Evolutionary conservation across 805 yeast genomes (phyloP), one percentile per base, ranked within the genome.

Genomic region (Nakazawaea holstii): DNA sequence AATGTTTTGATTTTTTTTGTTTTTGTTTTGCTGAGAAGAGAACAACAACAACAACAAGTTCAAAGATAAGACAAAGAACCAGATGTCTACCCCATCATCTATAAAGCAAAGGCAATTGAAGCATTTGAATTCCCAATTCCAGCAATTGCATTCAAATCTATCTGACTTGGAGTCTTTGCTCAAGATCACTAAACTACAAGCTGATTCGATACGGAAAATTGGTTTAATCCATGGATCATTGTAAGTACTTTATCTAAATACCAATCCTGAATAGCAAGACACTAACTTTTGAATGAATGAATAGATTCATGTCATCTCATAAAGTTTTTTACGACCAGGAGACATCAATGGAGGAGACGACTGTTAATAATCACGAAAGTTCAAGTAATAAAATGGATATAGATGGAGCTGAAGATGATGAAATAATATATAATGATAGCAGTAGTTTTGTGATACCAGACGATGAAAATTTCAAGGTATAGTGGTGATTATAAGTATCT

Each of bases 201-300:
- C 59, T 49, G 62, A 66, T 49, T 52, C 65, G 4, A 66, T 72
- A 17, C 67, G 70, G 53, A 61, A 62, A 36, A 55, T 73, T 41
- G 77, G 74, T 7, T 59, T 67, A 37, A 63, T 68, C 53, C 77
- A 73, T 49, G 76, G 73, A 13, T 59, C 69, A 8, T 58, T 73
- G 56, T 53, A 45, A 49, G 54, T 52, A 39, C n/a, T 31, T n/a
- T 28, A 13, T 14, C n/a, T n/a, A n/a, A n/a, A 14, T 9, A 13
- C 35, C 43, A 15, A 29, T n/a, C n/a, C n/a, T n/a, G n/a, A n/a
- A n/a, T n/a, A n/a, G n/a, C n/a, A n/a, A n/a, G n/a, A n/a, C n/a
- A n/a, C n/a, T n/a, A n/a, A n/a, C n/a, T n/a, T n/a, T n/a, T n/a
- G n/a, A n/a, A n/a, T n/a, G 9, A 40, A 24, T 14, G 29, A 17